Base-by-base conservation (phyloP, 306 rosid species). In the Potentilla sterilis region DNA sequence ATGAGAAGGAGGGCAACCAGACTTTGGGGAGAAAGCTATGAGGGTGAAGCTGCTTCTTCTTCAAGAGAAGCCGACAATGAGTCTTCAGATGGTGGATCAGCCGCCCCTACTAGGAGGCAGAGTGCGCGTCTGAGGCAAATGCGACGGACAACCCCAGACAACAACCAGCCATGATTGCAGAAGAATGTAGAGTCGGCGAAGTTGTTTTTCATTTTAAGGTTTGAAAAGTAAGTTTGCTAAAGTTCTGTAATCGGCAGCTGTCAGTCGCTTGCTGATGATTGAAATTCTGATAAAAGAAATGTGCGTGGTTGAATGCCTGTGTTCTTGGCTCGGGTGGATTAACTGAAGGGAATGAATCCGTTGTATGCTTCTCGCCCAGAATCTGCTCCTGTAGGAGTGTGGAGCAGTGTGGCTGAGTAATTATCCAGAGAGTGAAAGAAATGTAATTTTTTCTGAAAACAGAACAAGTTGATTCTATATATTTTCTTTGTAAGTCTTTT, bases 21-120 rank as follows among this genome's bases (percentile, higher is more conserved):
- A 59, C 94, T 63, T 2, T 92, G 97, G 98, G 98, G 98, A 49
- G 97, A 89, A 78, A 84, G 77, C 77, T 92, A 83, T 55, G 97
- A 90, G 9, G 93, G 82, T n/a, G 97, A 90, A 83, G 86, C 97
- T 71, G 96, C 84, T 14, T 83, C 97, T 49, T 86, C 96, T 69
- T 74, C 93, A 12, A 83, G 93, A 77, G 97, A 92, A 46, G 93
- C 86, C 73, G 93, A 89, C 47, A 90, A 90, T 6, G 96, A 90
- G 32, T 85, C 96, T 28, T 92, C 98, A 3, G 98, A 95, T 41
- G 97, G 87, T 44, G 93, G 84, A 24, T 89, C 96, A n/a, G 89
- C 85, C 16, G 89, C 85, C 32, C 47, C 69, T 62, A 74, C 81
- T 69, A 80, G 86, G 88, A 87, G 91, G 83, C 96, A 85, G 54